Evolutionary conservation across 140 eudicot genomes (phyloP).

Genomic region (Erigeron philadelphicus): DNA sequence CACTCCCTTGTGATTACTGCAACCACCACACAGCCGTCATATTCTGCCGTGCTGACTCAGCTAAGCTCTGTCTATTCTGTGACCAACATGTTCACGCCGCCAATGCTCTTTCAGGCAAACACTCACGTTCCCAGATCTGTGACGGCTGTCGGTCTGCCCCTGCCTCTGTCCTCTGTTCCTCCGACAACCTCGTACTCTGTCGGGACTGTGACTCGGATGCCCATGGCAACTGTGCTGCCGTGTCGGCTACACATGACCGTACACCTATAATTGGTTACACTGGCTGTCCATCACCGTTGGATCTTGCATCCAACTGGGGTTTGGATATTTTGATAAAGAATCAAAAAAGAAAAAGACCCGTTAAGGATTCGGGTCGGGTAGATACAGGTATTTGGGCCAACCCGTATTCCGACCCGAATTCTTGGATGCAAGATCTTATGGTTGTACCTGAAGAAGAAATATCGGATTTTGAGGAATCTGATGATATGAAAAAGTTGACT

Average conservation of each 20-base stretch:
- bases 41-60: slow-evolving; percentile 83
- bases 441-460: slow-evolving; percentile 45
- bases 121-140: slow-evolving; percentile 76
- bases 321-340: slow-evolving; percentile 20
- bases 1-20: slow-evolving; percentile 57
- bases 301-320: slow-evolving; percentile 56
- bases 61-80: slow-evolving; percentile 67
- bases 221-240: slow-evolving; percentile 31
- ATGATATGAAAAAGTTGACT: background rate
- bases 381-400: no score
- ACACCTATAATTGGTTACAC: slow-evolving; percentile 42
- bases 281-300: slow-evolving; percentile 51
- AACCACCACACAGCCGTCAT: slow-evolving; percentile 46
- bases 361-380: no score
- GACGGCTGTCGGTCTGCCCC: slow-evolving; percentile 58
- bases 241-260: slow-evolving; percentile 38
- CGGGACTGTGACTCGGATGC: slow-evolving; percentile 63
- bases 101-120: slow-evolving; percentile 75
- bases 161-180: slow-evolving; percentile 44
- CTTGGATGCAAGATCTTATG: slow-evolving; percentile 52
- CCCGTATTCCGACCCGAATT: background rate
- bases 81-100: slow-evolving; percentile 90
- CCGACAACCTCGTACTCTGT: slow-evolving; percentile 60
- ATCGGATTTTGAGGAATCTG: slow-evolving; percentile 12
- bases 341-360: background rate